phyloP scores from a whole-genome alignment of 257 asterid genomes.

The Cynanchum wilfordii region DNA sequence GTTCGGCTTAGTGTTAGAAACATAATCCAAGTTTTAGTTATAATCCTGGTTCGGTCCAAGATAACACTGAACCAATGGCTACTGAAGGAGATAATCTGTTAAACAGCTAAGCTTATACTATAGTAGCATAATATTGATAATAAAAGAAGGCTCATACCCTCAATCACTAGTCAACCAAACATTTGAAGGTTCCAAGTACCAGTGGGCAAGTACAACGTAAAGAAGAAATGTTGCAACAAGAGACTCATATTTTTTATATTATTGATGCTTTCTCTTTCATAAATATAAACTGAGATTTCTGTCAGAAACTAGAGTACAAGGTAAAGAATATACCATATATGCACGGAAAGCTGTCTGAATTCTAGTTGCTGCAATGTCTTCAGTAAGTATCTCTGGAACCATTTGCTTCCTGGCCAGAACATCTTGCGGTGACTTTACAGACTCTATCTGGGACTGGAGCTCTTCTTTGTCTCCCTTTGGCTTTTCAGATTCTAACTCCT shows the following conservation, averaged over 20 bases:
- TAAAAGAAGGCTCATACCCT: neutral
- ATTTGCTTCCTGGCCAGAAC: constrained; percentile 27
- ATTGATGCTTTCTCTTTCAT: neutral
- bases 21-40: neutral
- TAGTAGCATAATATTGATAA: neutral
- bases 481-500: constrained; percentile 48
- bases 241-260: neutral
- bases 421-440: constrained; percentile 24
- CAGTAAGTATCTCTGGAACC: constrained; percentile 30
- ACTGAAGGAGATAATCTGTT: neutral
- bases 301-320: neutral
- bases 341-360: constrained; percentile 84
- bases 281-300: neutral
- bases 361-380: constrained; percentile 66
- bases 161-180: neutral
- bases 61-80: neutral
- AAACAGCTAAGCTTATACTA: neutral
- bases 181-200: neutral
- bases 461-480: constrained; percentile 31
- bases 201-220: neutral
- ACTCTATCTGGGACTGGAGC: constrained; percentile 24
- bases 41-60: neutral
- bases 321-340: constrained; percentile 25
- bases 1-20: neutral
- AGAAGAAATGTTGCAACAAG: neutral